A percentile compares a stretch with the other conserved stretches of the same genome.
These are phyloP conservation scores for Eucalyptus curtisii DNA, from an alignment of 345 rosid species.

Conservation along the genomic window DNA sequence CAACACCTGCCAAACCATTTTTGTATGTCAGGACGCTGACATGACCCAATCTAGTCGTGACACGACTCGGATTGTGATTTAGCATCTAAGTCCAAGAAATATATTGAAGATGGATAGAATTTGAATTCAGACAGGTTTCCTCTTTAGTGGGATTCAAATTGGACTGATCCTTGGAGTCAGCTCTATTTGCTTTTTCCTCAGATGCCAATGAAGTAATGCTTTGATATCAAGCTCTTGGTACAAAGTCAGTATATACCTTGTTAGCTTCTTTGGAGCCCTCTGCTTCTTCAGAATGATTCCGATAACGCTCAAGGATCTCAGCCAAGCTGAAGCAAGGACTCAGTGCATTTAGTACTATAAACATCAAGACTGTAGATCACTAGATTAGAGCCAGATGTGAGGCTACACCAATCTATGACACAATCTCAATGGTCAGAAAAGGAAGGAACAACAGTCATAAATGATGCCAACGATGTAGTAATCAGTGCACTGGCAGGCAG, in stretches of 20 bases:
- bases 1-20: neutral
- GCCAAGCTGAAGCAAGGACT: conserved; percentile 12
- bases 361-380: neutral
- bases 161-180: neutral
- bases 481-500: neutral
- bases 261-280: neutral
- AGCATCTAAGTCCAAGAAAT: neutral
- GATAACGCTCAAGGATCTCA: conserved; percentile 12
- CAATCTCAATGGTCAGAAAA: neutral
- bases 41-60: neutral
- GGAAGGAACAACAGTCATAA: neutral
- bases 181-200: neutral
- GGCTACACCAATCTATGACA: neutral
- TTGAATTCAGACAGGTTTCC: neutral
- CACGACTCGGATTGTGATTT: neutral
- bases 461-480: neutral
- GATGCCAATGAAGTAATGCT: neutral
- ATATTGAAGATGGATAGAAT: neutral
- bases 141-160: neutral
- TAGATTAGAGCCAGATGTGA: neutral
- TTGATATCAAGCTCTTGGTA: neutral
- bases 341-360: neutral
- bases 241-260: neutral
- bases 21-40: neutral
- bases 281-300: conserved; percentile 4